These are phyloP conservation scores for Jatropha curcas DNA, from an alignment of 345 rosid genomes.

Conservation along the genomic window DNA sequence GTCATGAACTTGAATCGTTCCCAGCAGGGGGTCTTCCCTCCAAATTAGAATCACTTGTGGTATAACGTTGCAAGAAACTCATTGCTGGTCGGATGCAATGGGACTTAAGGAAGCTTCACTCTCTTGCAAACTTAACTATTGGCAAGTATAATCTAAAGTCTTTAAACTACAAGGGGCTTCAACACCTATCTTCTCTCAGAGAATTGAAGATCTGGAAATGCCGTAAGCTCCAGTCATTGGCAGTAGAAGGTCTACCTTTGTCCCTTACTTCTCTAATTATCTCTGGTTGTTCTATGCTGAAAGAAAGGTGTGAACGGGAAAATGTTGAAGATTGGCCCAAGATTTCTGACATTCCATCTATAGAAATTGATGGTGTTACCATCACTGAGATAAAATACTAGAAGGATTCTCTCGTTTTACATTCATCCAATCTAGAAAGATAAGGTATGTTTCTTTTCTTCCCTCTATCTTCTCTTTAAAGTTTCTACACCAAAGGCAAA, in stretches of 20 bases:
- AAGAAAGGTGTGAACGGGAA: neutral
- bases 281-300: neutral
- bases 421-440: neutral
- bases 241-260: too few relatives aligned
- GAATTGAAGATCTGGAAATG: neutral
- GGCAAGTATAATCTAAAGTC: neutral
- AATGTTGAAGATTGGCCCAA: constrained; percentile 20
- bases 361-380: constrained; percentile 2
- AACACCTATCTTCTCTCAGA: constrained; percentile 4
- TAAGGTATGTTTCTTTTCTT: neutral
- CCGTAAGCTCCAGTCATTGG: too few relatives aligned
- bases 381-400: constrained; percentile 2
- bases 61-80: constrained; percentile 10
- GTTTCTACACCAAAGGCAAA: too few relatives aligned
- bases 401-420: neutral
- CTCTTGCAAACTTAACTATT: neutral
- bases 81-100: neutral
- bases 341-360: constrained; percentile 7
- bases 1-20: constrained; percentile 10
- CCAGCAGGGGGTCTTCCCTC: constrained; percentile 15
- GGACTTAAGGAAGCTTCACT: constrained; percentile 7
- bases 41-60: constrained; percentile 7
- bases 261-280: too few relatives aligned
- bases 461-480: too few relatives aligned
- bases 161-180: neutral